phyloP scores from a whole-genome alignment of 2,329 filamentous ascomycete species.

The Ophiostoma sp. region DNA sequence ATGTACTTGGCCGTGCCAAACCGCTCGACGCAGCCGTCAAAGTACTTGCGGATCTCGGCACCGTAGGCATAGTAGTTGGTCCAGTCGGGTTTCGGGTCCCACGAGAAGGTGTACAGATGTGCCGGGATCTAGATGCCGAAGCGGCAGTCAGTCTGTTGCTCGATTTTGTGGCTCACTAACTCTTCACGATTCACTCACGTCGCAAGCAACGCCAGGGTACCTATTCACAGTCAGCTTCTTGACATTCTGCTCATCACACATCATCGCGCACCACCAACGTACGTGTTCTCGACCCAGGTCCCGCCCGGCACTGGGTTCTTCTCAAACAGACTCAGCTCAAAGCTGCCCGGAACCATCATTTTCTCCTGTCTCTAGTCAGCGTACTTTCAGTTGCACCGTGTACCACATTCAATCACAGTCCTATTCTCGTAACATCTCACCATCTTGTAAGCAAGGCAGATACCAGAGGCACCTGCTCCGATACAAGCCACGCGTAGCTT shows the following conservation, averaged over 20 bases:
- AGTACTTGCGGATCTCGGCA: constrained; percentile 30
- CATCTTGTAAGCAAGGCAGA: constrained; percentile 43
- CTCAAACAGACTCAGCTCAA: constrained; percentile 38
- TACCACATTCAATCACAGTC: not conserved
- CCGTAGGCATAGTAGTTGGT: constrained; percentile 31
- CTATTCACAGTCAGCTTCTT: not conserved
- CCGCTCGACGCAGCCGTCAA: constrained; percentile 32
- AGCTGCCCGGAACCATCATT: constrained; percentile 38
- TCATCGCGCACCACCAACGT: not conserved
- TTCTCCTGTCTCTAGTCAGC: constrained; percentile 26
- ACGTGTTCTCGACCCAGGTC: constrained; percentile 49
- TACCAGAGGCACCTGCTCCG: constrained; percentile 44
- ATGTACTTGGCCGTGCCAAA: constrained; percentile 39
- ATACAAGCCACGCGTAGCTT: constrained; percentile 35
- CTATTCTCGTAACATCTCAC: not conserved
- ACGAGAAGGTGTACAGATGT: constrained; percentile 38
- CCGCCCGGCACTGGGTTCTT: constrained; percentile 44
- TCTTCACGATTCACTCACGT: not conserved
- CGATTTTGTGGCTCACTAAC: not conserved
- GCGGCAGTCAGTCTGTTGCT: not conserved
- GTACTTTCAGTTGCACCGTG: not conserved
- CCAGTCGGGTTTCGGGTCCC: constrained; percentile 33
- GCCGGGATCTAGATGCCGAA: constrained; percentile 25
- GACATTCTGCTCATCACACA: not conserved
- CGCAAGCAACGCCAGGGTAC: not conserved